These are phyloP conservation scores for Fraxinus anomala DNA, from an alignment of 257 asterid species.

Conservation along the genomic window DNA sequence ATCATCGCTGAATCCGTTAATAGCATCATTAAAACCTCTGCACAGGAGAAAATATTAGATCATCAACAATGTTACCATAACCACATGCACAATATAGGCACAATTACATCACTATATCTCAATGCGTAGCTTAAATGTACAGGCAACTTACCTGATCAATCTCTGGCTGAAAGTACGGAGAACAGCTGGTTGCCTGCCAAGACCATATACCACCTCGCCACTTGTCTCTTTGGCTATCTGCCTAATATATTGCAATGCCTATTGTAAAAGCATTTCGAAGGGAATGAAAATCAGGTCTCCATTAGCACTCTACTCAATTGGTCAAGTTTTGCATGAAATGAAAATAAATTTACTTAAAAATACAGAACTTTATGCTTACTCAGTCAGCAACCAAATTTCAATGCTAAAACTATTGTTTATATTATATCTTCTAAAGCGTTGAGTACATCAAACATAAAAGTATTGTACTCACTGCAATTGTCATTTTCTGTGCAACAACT, in stretches of 20 bases:
- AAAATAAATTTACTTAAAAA: neutral
- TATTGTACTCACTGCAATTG: conserved; percentile 70
- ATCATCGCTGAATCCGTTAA: conserved; percentile 86
- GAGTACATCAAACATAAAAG: neutral
- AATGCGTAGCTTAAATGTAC: neutral
- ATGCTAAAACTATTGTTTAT: neutral
- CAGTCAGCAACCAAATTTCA: neutral
- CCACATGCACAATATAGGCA: neutral
- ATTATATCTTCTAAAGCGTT: neutral
- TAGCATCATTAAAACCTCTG: conserved; percentile 97
- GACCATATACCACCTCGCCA: conserved; percentile 84
- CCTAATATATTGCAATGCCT: conserved; percentile 56
- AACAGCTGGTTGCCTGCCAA: conserved; percentile 96
- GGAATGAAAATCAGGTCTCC: neutral
- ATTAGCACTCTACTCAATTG: neutral
- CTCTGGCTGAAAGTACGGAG: conserved; percentile 93
- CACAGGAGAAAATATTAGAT: conserved; percentile 16
- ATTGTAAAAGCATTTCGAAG: conserved; percentile 7
- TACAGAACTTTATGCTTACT: neutral
- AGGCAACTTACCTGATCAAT: conserved; percentile 62
- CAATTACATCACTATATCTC: neutral
- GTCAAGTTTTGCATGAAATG: neutral
- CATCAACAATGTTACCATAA: neutral
- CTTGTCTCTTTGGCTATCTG: conserved; percentile 95
- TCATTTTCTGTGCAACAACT: conserved; percentile 82